Percentiles rank a stretch among this genome's conserved stretches.
Conservation (phyloP, 2,329 filamentous ascomycete genomes). For the Sclerotinia minor region DNA sequence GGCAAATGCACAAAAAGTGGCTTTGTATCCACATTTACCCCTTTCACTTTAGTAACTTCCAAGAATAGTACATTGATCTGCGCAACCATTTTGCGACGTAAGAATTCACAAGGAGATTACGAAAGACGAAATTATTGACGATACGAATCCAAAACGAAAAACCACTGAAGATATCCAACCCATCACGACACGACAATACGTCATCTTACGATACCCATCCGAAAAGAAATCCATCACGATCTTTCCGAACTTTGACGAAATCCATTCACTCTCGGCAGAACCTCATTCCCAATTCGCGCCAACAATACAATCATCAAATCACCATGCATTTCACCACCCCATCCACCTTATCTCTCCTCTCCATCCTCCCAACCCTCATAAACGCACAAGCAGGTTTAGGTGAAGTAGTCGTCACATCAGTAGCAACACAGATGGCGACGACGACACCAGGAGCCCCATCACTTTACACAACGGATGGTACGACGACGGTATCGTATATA, state of each 20-base stretch:
- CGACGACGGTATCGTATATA: slow-evolving; percentile 1
- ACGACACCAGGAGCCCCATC: slow-evolving; percentile 1
- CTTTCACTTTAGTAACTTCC: background rate
- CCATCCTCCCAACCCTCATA: slow-evolving; percentile 9
- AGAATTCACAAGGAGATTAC: slow-evolving; percentile 5
- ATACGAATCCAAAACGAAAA: background rate
- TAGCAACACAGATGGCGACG: slow-evolving; percentile 17
- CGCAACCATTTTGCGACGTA: slow-evolving; percentile 5
- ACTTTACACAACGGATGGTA: background rate
- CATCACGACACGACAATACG: background rate
- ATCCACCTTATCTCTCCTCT: background rate
- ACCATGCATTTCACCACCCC: slow-evolving; percentile 1
- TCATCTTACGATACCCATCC: background rate
- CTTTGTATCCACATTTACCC: slow-evolving; percentile 6
- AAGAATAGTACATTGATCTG: slow-evolving; percentile 4
- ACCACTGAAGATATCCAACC: background rate
- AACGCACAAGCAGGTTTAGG: slow-evolving; percentile 20
- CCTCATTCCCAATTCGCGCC: background rate
- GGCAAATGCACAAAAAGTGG: background rate
- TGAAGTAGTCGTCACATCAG: background rate
- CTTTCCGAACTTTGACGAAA: background rate
- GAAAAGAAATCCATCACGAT: background rate
- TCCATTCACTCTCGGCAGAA: background rate
- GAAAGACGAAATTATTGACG: slow-evolving; percentile 7
- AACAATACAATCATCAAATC: background rate